Percentiles rank a stretch among this genome's conserved stretches.
Evolutionary conservation across 768 basidiomycete species (phyloP).

Genomic region (Cystobasidium ongulense): DNA sequence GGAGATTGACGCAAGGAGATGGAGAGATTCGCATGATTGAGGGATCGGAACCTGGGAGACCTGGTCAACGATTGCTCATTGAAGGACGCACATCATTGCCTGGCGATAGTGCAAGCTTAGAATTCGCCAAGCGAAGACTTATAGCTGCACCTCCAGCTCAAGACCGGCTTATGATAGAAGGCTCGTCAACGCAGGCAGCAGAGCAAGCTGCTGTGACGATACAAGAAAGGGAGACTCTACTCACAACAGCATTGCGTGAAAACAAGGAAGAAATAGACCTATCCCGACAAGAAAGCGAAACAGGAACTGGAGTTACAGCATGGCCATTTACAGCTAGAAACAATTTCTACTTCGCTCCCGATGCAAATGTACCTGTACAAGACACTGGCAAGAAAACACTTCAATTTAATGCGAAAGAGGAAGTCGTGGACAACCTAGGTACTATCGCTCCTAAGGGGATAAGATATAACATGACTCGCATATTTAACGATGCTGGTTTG

Average conservation of each 20-base stretch:
- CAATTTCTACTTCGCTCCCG: slow-evolving; percentile 88
- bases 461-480: slow-evolving; percentile 69
- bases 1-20: slow-evolving; percentile 24
- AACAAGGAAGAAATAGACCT: slow-evolving; percentile 33
- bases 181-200: slow-evolving; percentile 46
- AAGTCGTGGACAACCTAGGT: slow-evolving; percentile 43
- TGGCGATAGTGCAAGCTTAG: slow-evolving; percentile 30
- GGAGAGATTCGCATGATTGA: slow-evolving; percentile 39
- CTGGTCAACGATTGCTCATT: slow-evolving; percentile 38
- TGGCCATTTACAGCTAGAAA: slow-evolving; percentile 57
- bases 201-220: slow-evolving; percentile 53
- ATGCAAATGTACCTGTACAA: slow-evolving; percentile 72
- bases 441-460: slow-evolving; percentile 55
- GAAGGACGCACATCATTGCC: slow-evolving; percentile 20
- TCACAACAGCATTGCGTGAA: slow-evolving; percentile 42
- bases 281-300: slow-evolving; percentile 19
- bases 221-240: slow-evolving; percentile 57
- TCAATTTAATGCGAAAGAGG: slow-evolving; percentile 28
- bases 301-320: not conserved
- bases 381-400: slow-evolving; percentile 50
- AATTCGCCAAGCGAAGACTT: slow-evolving; percentile 28
- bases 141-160: slow-evolving; percentile 10
- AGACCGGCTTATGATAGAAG: slow-evolving; percentile 59
- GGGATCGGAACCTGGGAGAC: slow-evolving; percentile 38
- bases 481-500: slow-evolving; percentile 55